These are phyloP conservation scores for Termitomyces sp. DNA, from an alignment of 768 basidiomycete genomes.

Conservation along the genomic window DNA sequence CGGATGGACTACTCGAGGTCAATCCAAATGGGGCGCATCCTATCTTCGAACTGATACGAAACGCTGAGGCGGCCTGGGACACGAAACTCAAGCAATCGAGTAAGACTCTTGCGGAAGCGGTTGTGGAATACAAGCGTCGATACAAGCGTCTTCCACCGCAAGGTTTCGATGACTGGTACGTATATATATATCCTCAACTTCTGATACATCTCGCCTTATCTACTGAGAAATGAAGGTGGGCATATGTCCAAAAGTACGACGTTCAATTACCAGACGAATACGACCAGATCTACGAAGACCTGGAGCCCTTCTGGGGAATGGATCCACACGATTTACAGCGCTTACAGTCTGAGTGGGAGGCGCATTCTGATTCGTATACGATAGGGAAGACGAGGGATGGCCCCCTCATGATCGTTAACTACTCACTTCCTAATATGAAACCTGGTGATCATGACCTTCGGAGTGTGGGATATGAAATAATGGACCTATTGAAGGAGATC, in stretches of 20 bases:
- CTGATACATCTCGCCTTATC: neutral
- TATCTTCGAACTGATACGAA: constrained; percentile 69
- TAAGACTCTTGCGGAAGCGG: constrained; percentile 68
- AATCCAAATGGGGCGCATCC: constrained; percentile 55
- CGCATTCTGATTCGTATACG: constrained; percentile 34
- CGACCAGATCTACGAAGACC: constrained; percentile 64
- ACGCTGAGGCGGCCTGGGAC: constrained; percentile 67
- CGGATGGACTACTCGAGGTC: constrained; percentile 38
- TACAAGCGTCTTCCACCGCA: constrained; percentile 73
- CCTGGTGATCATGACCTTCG: constrained; percentile 20
- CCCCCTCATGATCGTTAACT: constrained; percentile 24
- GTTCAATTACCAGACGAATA: constrained; percentile 85
- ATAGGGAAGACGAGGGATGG: constrained; percentile 30
- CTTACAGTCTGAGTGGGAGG: constrained; percentile 34
- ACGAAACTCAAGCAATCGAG: constrained; percentile 61
- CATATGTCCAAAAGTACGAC: constrained; percentile 52
- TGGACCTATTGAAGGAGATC: constrained; percentile 38
- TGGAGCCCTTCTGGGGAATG: constrained; percentile 82
- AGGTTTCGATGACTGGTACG: constrained; percentile 85
- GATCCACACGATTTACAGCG: constrained; percentile 31
- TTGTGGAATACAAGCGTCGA: constrained; percentile 69
- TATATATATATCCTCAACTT: too few species aligned
- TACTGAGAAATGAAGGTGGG: constrained; percentile 31
- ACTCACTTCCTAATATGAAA: constrained; percentile 22
- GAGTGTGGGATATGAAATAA: constrained; percentile 24